Percentiles rank a stretch among this genome's conserved stretches.
phyloP scores from a whole-genome alignment of 2,329 filamentous ascomycete genomes.

The Erysiphe neolycopersici region DNA sequence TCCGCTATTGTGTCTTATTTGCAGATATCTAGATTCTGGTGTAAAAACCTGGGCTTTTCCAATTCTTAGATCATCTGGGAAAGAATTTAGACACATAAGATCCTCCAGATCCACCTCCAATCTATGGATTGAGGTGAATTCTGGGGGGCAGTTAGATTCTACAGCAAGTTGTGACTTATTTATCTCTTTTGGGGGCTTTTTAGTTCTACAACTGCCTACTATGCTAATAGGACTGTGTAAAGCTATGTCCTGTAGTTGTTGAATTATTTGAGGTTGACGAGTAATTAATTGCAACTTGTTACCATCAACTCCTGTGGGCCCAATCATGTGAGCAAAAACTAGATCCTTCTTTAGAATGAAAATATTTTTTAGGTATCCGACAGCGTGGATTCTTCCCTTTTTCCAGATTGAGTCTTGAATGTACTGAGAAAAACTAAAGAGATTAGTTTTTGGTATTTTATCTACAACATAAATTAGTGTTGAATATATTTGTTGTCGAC shows the following conservation, averaged over 20 bases:
- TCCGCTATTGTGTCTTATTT: conserved; percentile 47
- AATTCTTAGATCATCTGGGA: conserved; percentile 51
- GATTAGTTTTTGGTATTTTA: not conserved
- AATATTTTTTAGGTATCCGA: conserved; percentile 47
- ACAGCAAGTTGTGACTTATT: conserved; percentile 1
- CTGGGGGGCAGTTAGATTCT: not conserved
- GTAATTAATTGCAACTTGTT: not conserved
- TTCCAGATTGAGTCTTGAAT: not conserved
- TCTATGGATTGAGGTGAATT: not conserved
- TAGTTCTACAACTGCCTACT: conserved; percentile 14
- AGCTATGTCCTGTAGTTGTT: conserved; percentile 20
- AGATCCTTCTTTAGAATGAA: conserved; percentile 41
- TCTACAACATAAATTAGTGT: not conserved
- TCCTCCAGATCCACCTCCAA: conserved; percentile 34
- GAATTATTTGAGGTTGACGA: conserved; percentile 12
- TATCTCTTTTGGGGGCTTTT: conserved; percentile 5
- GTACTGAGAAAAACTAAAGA: not conserved
- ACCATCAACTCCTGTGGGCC: not conserved
- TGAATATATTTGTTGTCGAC: not conserved
- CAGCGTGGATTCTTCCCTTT: conserved; percentile 21
- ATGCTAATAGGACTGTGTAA: conserved; percentile 26
- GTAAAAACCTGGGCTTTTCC: conserved; percentile 45
- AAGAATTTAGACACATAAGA: conserved; percentile 42
- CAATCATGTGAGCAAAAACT: conserved; percentile 32
- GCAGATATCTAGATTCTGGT: conserved; percentile 51